These are phyloP conservation scores for Clarireedia hainanense DNA, from an alignment of 2,329 filamentous ascomycete genomes.

Conservation along the genomic window DNA sequence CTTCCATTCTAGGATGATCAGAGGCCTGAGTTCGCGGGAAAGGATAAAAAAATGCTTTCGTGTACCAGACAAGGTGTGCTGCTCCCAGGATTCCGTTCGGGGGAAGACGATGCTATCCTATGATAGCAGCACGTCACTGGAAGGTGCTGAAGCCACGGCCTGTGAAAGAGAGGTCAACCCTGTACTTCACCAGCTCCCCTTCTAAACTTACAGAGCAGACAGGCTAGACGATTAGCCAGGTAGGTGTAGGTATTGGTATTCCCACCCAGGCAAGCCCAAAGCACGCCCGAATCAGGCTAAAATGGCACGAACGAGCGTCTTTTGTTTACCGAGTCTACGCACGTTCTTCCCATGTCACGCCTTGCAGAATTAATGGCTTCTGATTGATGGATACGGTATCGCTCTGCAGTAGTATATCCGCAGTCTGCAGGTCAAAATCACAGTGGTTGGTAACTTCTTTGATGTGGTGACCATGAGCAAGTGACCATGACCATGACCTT, in stretches of 20 bases:
- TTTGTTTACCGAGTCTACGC: background rate
- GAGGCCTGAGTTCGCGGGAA: too few species aligned
- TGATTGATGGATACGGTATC: slow-evolving; percentile 9
- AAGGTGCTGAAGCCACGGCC: background rate
- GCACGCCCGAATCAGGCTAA: background rate
- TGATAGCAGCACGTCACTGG: background rate
- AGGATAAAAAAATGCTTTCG: too few species aligned
- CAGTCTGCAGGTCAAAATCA: slow-evolving; percentile 11
- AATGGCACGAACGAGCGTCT: background rate
- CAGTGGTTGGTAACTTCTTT: slow-evolving; percentile 10
- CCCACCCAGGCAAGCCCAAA: too few species aligned
- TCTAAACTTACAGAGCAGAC: too few species aligned
- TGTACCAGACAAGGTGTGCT: too few species aligned
- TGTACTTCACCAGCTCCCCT: background rate
- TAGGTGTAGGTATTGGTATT: background rate
- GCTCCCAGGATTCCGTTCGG: background rate
- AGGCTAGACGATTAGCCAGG: too few species aligned
- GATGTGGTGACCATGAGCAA: slow-evolving; percentile 9
- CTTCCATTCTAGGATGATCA: too few species aligned
- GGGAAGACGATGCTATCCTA: slow-evolving; percentile 3
- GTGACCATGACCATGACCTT: background rate
- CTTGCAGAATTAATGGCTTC: background rate
- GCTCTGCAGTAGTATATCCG: slow-evolving; percentile 11
- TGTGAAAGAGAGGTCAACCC: background rate
- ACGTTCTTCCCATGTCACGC: slow-evolving; percentile 1